phyloP scores from a whole-genome alignment of 805 yeast genomes.

The Wickerhamiella dianesei region DNA sequence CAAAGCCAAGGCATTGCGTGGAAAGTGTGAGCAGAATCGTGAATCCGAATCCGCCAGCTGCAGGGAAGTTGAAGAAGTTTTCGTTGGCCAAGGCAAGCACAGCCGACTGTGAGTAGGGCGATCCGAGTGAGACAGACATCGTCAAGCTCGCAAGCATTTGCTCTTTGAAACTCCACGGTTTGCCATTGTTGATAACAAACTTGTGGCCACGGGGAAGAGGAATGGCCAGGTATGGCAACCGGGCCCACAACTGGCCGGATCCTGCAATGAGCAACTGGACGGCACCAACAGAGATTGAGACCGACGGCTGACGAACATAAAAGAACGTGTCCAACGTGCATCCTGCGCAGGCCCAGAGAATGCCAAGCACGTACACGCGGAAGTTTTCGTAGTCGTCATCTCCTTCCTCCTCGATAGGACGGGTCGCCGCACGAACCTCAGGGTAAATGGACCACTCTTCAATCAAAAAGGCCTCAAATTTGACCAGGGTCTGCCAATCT shows the following conservation, averaged over 20 bases:
- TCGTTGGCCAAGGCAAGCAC: constrained; percentile 22
- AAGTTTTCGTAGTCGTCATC: constrained; percentile 33
- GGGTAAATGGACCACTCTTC: constrained; percentile 40
- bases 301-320: constrained; percentile 40
- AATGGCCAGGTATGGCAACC: constrained; percentile 9
- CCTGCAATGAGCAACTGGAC: constrained; percentile 51
- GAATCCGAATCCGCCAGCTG: constrained; percentile 30
- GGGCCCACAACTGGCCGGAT: constrained; percentile 35
- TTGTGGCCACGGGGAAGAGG: constrained; percentile 5
- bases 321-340: constrained; percentile 45
- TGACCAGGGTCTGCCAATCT: constrained; percentile 19
- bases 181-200: constrained; percentile 9
- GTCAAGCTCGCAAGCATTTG: constrained; percentile 32
- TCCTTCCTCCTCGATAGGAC: constrained; percentile 36
- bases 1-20: constrained; percentile 50
- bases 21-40: constrained; percentile 39
- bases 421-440: constrained; percentile 44
- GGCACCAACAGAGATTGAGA: constrained; percentile 37
- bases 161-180: constrained; percentile 10
- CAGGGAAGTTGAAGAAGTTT: constrained; percentile 14
- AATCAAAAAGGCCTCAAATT: constrained; percentile 32
- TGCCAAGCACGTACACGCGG: constrained; percentile 37
- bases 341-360: constrained; percentile 39
- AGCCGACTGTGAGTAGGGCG: constrained; percentile 32
- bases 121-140: constrained; percentile 16